Evolutionary conservation across 2,329 filamentous ascomycete genomes (phyloP).

Genomic region (Harringtonia lauricola): DNA sequence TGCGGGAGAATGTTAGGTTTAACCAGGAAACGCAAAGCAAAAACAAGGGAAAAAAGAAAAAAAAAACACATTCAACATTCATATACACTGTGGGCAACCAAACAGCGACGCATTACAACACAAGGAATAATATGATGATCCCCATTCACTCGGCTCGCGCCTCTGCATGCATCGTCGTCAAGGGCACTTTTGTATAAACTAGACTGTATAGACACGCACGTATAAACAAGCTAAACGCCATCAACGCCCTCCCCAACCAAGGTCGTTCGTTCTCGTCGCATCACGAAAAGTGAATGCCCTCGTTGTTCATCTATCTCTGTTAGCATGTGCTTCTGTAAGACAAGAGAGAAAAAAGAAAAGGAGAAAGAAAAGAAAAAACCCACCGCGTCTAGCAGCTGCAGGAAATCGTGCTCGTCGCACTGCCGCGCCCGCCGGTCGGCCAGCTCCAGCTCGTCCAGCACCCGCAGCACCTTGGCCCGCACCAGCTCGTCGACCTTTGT

Average conservation of each 20-base stretch:
- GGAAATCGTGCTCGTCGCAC: slow-evolving; percentile 87
- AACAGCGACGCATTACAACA: too few species aligned
- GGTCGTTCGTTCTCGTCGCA: too few species aligned
- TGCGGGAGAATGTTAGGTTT: too few species aligned
- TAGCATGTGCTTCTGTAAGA: slow-evolving; percentile 4
- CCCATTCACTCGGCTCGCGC: too few species aligned
- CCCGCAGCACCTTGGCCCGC: slow-evolving; percentile 75
- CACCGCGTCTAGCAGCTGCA: slow-evolving; percentile 59
- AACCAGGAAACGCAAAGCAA: too few species aligned
- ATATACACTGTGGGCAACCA: slow-evolving; percentile 7
- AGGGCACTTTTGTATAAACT: background rate
- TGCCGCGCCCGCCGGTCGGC: slow-evolving; percentile 73
- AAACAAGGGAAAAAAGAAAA: background rate
- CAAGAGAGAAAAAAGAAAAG: background rate
- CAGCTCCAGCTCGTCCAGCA: slow-evolving; percentile 71
- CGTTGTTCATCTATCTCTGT: slow-evolving; percentile 57
- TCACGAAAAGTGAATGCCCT: slow-evolving; percentile 84
- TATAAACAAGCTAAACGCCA: background rate
- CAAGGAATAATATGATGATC: too few species aligned
- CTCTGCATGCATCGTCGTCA: too few species aligned
- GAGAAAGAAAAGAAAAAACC: slow-evolving; percentile 3
- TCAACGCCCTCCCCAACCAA: background rate
- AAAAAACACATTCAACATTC: background rate
- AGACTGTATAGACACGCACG: background rate
- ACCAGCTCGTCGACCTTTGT: slow-evolving; percentile 73